These are phyloP conservation scores for Populus hybrid DNA, from an alignment of 441 rosid genomes.

Conservation along the genomic window DNA sequence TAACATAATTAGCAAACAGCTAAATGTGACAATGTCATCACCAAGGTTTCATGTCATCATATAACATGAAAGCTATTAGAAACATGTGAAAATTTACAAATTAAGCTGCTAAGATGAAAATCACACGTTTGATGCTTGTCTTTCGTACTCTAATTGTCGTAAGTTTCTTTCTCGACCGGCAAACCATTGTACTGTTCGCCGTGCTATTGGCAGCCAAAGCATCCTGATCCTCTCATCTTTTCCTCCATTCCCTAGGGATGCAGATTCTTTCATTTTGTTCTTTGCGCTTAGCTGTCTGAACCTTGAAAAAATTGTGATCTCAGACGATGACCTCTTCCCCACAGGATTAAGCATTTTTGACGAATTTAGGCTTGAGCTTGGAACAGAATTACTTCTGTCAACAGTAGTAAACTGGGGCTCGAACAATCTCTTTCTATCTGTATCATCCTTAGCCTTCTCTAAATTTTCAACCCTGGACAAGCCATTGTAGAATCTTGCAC, in stretches of 20 bases:
- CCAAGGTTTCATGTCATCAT: not conserved
- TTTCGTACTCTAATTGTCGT: conserved; percentile 9
- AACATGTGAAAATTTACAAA: not conserved
- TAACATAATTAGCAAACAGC: not conserved
- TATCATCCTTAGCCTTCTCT: conserved; percentile 33
- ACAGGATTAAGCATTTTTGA: conserved; percentile 9
- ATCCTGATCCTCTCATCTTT: conserved; percentile 35
- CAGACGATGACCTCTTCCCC: conserved; percentile 47
- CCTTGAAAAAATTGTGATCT: conserved; percentile 38
- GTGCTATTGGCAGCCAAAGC: conserved; percentile 51
- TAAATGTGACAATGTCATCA: not conserved
- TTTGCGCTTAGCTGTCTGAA: conserved; percentile 21
- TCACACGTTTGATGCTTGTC: conserved; percentile 19
- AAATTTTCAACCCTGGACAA: conserved; percentile 11
- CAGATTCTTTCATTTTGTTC: conserved; percentile 18
- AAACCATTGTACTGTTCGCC: conserved; percentile 48
- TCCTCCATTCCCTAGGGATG: not conserved
- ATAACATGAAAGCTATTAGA: not conserved
- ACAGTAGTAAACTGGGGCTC: conserved; percentile 21
- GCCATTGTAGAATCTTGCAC: conserved; percentile 7
- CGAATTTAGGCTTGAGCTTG: conserved; percentile 17
- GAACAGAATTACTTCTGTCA: conserved; percentile 18
- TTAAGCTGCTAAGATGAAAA: not conserved
- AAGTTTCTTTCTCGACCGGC: conserved; percentile 30
- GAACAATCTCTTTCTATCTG: conserved; percentile 24